Conservation (phyloP, 1,284 basidiomycete genomes). For the Leccinum griseonigrum region DNA sequence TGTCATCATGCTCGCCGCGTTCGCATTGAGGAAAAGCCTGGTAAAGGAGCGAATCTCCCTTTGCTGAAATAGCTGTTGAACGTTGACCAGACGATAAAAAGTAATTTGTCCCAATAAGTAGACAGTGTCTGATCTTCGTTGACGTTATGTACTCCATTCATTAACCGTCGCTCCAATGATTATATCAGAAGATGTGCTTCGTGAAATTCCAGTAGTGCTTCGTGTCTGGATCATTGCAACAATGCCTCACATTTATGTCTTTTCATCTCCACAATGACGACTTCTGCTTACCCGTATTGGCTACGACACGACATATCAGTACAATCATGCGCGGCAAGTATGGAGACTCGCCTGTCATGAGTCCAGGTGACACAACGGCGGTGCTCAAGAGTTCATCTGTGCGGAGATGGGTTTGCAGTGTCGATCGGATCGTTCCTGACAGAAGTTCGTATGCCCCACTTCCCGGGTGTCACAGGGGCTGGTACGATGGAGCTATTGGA, state of each 20-base stretch:
- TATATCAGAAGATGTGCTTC: constrained; percentile 16
- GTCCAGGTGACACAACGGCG: constrained; percentile 17
- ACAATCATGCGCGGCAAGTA: neutral
- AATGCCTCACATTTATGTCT: constrained; percentile 15
- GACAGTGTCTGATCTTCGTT: neutral
- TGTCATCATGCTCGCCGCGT: too few species aligned
- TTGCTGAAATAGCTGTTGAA: too few species aligned
- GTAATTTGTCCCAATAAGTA: too few species aligned
- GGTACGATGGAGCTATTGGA: constrained; percentile 44
- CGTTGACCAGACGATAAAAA: too few species aligned
- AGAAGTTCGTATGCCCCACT: constrained; percentile 45
- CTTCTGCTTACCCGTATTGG: constrained; percentile 32
- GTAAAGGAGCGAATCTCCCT: too few species aligned
- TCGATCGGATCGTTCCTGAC: constrained; percentile 46
- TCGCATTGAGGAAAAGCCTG: too few species aligned
- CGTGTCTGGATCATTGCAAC: constrained; percentile 38
- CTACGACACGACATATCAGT: constrained; percentile 11
- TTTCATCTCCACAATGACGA: constrained; percentile 17
- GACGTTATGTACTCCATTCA: neutral
- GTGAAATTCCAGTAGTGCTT: constrained; percentile 33
- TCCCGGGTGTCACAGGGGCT: constrained; percentile 48
- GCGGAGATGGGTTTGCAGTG: constrained; percentile 27
- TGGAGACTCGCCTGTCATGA: neutral
- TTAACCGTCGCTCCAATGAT: neutral
- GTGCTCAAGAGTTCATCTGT: constrained; percentile 20